Evolutionary conservation across 768 basidiomycete genomes (phyloP), one percentile per base, ranked within the genome.

Genomic region (Auriscalpium orientale): DNA sequence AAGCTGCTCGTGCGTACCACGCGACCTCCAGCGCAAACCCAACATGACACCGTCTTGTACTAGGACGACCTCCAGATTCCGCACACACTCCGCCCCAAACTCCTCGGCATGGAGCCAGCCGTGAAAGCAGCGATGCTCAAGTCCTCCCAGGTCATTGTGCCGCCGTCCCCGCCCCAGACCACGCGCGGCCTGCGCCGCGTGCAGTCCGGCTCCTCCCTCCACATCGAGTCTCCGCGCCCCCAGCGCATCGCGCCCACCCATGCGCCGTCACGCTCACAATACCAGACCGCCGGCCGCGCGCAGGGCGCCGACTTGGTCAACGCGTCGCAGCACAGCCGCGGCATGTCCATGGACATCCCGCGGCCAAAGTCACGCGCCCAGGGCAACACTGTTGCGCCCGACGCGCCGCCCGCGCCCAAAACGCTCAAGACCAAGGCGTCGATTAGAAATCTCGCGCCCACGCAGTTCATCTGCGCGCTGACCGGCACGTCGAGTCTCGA

Each of bases 91-190:
- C 80, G 92, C 8, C 85, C 84, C 1, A 91, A 91, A 70, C 80
- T 95, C 16, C 75, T 76, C 49, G 83, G 82, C 15, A 90, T 95
- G 81, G 90, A 95, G 55, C 72, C 84, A 0, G 83, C 86, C 1
- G 88, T 95, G 50, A 95, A 95, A 67, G 91, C 89, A 5, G 89
- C 89, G 12, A 94, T 95, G 89, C 74, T 95, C 55, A 91, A 89
- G 66, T 91, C 90, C 0, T 91, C 91, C 1, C 83, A 86, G 34
- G 70, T 56, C 73, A 73, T 33, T 64, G 68, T 22, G 61, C 70
- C 28, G 66, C 64, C 61, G 20, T 36, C 57, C 21, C 71, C 71
- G 40, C 79, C 81, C 2, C 61, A 66, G 16, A 79, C 82, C 4
- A 81, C 85, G 28, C 78, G 78, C 49, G 72, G 79, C 18, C 69